These are phyloP conservation scores for Fraxinus velutina DNA, from an alignment of 305 asterid species.

Conservation along the genomic window DNA sequence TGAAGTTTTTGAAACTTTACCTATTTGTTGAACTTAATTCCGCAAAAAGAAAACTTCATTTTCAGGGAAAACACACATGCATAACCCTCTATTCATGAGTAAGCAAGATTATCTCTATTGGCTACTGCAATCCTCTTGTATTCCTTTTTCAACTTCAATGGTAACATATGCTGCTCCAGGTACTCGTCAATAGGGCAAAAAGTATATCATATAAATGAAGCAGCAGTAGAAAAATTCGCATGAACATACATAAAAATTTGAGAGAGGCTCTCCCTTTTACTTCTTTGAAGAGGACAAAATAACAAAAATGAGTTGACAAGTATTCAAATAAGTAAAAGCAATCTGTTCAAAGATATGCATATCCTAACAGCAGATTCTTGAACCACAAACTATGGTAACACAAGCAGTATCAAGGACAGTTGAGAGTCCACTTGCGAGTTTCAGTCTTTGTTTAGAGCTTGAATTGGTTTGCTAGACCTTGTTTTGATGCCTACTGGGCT, in stretches of 20 bases:
- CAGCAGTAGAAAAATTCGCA: neutral
- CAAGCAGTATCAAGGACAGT: neutral
- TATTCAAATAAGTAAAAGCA: neutral
- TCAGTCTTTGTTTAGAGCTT: neutral
- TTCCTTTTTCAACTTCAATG: neutral
- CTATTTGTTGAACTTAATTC: neutral
- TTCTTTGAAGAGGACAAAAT: neutral
- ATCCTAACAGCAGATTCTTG: neutral
- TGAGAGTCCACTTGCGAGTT: neutral
- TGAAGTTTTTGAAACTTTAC: neutral
- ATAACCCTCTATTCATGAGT: neutral
- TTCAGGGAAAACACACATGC: neutral
- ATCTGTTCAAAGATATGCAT: neutral
- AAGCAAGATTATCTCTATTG: neutral
- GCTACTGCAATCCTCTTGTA: neutral
- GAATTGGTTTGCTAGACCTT: neutral
- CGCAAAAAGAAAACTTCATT: neutral
- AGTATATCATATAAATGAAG: neutral
- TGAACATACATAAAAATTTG: neutral
- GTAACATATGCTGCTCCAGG: neutral
- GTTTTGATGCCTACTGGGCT: neutral
- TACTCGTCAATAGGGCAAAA: neutral
- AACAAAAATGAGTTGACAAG: neutral
- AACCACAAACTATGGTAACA: neutral
- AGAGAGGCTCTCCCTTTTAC: neutral